Evolutionary conservation across 495 filamentous ascomycete species (phyloP), one percentile per base, ranked within the genome.

Genomic region (Glonium stellatum): DNA sequence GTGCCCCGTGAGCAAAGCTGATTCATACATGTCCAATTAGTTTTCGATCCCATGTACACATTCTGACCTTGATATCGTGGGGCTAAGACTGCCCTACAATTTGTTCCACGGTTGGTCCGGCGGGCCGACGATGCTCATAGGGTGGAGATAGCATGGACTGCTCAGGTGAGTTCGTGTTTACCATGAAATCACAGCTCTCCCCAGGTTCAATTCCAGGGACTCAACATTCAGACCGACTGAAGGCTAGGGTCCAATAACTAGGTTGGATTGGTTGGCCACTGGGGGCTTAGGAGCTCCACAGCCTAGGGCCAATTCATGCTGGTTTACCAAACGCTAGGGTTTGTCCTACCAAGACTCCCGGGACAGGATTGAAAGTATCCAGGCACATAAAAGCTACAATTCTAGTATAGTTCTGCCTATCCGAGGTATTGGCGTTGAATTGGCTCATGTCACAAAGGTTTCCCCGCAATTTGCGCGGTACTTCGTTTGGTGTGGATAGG

Each of bases 61-160:
- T n/a, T 50, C 53, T 60, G 57, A 37, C 12, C 64, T n/a, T 8
- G 50, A 67, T 61, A 63, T n/a, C 51, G 51, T 55, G 54, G 23
- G 42, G 64, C 64, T 54, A 60, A 66, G 64, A 5, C n/a, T 8
- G 15, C 15, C 10, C 15, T 23, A 47, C 60, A 63, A 63, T 67
- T 63, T 67, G 22, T 23, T 50, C 57, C 65, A 62, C 61, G 62
- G 55, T 34, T 61, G 61, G 65, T 51, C 61, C 65, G 65, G 61
- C 58, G 65, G 65, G 65, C 65, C 65, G 61, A 57, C 36, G 46
- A 15, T 36, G 57, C 34, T 57, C 55, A 66, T 54, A 62, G 60
- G 60, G 60, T 25, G 52, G 52, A 61, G 13, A 22, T 47, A 22
- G 5, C 35, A 49, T 35, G 49, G 25, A 35, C 8, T 12, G 12